Evolutionary conservation across 2,329 filamentous ascomycete species (phyloP).

Genomic region (Huntiella savannae): DNA sequence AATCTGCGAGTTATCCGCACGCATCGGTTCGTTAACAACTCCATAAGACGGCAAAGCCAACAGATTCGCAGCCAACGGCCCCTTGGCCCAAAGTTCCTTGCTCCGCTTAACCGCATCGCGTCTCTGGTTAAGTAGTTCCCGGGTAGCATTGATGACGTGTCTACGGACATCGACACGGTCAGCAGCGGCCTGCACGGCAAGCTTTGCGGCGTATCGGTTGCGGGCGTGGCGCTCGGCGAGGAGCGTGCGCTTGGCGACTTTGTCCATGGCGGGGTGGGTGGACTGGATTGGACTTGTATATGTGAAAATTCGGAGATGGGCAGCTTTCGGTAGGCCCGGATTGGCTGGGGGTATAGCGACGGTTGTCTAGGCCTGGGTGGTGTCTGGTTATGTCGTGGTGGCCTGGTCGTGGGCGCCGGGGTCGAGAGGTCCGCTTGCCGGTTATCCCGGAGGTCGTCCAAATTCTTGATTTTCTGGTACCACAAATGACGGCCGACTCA

Average conservation of each 20-base stretch:
- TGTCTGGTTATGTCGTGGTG: too few species aligned
- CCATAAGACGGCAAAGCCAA: conserved; percentile 49
- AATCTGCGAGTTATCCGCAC: conserved; percentile 15
- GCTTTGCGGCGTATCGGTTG: conserved; percentile 25
- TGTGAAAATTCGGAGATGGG: too few species aligned
- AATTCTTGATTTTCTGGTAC: too few species aligned
- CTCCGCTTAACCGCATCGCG: conserved; percentile 18
- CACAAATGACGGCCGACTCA: too few species aligned
- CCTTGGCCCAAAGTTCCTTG: conserved; percentile 57
- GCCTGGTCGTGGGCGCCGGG: too few species aligned
- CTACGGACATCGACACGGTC: conserved; percentile 17
- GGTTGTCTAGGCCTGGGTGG: too few species aligned
- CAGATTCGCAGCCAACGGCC: conserved; percentile 57
- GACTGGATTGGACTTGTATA: background rate
- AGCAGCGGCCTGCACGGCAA: conserved; percentile 17
- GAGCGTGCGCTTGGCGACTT: conserved; percentile 45
- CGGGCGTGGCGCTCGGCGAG: conserved; percentile 46
- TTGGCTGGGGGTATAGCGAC: too few species aligned
- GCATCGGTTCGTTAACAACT: conserved; percentile 19
- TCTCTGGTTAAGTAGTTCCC: conserved; percentile 12
- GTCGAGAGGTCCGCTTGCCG: too few species aligned
- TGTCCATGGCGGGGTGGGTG: conserved; percentile 38
- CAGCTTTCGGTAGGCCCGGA: too few species aligned
- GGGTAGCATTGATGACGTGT: conserved; percentile 15
- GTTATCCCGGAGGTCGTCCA: too few species aligned